phyloP scores from a whole-genome alignment of 306 rosid genomes.

The Trichosanthes truncata region DNA sequence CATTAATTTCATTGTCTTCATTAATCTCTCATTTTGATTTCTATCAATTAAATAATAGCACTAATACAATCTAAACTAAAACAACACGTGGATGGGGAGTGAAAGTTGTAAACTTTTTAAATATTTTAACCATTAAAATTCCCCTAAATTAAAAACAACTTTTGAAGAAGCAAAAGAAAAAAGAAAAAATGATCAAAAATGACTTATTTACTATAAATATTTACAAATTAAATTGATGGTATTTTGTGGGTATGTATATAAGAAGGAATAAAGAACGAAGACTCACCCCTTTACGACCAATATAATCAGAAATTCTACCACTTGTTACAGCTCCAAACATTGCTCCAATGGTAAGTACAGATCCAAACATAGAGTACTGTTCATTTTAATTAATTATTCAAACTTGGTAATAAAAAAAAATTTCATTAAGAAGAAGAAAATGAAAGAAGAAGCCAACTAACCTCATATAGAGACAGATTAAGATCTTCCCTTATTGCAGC shows the following conservation, averaged over 20 bases:
- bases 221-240: neutral
- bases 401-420: neutral
- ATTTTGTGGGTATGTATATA: too few relatives aligned
- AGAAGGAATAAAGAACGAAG: too few relatives aligned
- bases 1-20: too few relatives aligned
- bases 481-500: conserved; percentile 46
- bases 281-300: conserved; percentile 69
- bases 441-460: neutral
- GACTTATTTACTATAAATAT: neutral
- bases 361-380: conserved; percentile 85
- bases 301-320: conserved; percentile 52
- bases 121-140: too few relatives aligned
- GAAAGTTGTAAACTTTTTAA: too few relatives aligned
- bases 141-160: too few relatives aligned
- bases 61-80: too few relatives aligned
- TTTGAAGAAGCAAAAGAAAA: too few relatives aligned
- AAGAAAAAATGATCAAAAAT: too few relatives aligned
- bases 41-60: too few relatives aligned
- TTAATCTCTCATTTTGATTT: too few relatives aligned
- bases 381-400: neutral
- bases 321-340: conserved; percentile 73
- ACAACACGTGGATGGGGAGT: too few relatives aligned
- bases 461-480: conserved; percentile 35
- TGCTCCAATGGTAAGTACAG: conserved; percentile 77
- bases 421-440: neutral